Base-by-base conservation (phyloP, 2,329 filamentous ascomycete genomes). In the Bipolaris victoriae region DNA sequence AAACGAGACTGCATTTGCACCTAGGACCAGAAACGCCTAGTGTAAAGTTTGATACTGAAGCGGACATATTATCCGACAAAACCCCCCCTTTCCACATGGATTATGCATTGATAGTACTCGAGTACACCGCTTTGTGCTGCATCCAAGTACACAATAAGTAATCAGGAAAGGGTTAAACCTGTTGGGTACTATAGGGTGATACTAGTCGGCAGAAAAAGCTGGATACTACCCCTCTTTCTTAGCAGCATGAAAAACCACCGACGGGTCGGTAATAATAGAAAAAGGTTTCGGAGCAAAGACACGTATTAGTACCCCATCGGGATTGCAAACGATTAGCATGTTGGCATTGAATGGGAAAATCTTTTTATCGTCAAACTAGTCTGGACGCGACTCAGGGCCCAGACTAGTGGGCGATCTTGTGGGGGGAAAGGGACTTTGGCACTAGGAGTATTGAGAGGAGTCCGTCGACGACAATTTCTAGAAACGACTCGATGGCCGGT, bases 401-500 rank as follows among this genome's bases (percentile, higher is more conserved):
- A 29, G 26, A 3, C 43, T 45, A 10, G 43, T 18, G 26, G 43
- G 29, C 43, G 43, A 45, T 45, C 43, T 16, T 45, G 43, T 45
- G 43, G 43, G 43, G 18, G 24, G n/a, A 10, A 16, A 16, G n/a
- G 26, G 43, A 29, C 26, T 29, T 29, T 29, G 26, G 9, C 26
- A 29, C 24, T 31, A 26, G n/a, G 22, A 13, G 11, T 45, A 29
- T 45, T 20, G 43, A 45, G 43, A 9, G n/a, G 10, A 22, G 45
- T 48, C 26, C 26, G 26, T 29, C 26, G 26, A 29, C 33, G 45
- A 48, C 26, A 20, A 24, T 48, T 48, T 18, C 45, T 48, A 13
- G 16, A 48, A 48, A 48, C 45, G 45, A 48, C 39, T 51, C 49
- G 9, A 50, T 36, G 40, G 40, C 52, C 47, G 52, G 46, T 46